Evolutionary conservation across 306 rosid genomes (phyloP).

Genomic region (Urtica urens): DNA sequence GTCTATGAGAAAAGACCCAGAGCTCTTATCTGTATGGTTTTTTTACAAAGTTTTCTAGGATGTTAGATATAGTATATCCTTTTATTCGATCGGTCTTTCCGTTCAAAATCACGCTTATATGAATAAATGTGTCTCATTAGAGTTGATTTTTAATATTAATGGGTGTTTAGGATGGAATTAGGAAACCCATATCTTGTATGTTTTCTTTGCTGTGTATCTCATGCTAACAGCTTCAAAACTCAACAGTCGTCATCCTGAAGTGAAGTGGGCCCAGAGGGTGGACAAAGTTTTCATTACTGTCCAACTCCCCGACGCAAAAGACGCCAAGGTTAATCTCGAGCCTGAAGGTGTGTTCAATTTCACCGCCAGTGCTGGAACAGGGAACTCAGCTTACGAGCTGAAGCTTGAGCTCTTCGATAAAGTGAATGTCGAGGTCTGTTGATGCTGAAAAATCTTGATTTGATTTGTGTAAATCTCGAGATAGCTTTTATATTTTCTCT

Average conservation of each 20-base stretch:
- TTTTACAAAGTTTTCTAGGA: too few species aligned
- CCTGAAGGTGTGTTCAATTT: constrained; percentile 72
- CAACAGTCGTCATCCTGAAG: constrained; percentile 91
- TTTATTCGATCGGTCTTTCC: too few species aligned
- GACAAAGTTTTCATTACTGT: constrained; percentile 85
- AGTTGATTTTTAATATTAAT: not conserved
- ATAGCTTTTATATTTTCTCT: too few species aligned
- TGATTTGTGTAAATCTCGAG: too few species aligned
- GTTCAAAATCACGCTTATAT: too few species aligned
- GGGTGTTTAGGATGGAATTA: not conserved
- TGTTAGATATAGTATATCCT: too few species aligned
- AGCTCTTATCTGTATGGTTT: too few species aligned
- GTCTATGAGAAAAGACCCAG: too few species aligned
- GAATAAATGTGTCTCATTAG: too few species aligned
- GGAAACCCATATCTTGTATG: not conserved
- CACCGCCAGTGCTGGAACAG: constrained; percentile 67
- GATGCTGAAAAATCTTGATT: too few species aligned
- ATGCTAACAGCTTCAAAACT: not conserved
- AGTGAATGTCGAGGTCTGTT: constrained; percentile 76
- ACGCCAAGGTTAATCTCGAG: constrained; percentile 73
- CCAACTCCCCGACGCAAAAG: constrained; percentile 67
- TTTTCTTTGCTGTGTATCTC: not conserved
- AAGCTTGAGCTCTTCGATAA: constrained; percentile 81
- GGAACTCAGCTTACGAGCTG: constrained; percentile 49
- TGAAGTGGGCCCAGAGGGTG: constrained; percentile 95